Conservation (phyloP, 2,329 filamentous ascomycete genomes). For the Scedosporium dehoogii region DNA sequence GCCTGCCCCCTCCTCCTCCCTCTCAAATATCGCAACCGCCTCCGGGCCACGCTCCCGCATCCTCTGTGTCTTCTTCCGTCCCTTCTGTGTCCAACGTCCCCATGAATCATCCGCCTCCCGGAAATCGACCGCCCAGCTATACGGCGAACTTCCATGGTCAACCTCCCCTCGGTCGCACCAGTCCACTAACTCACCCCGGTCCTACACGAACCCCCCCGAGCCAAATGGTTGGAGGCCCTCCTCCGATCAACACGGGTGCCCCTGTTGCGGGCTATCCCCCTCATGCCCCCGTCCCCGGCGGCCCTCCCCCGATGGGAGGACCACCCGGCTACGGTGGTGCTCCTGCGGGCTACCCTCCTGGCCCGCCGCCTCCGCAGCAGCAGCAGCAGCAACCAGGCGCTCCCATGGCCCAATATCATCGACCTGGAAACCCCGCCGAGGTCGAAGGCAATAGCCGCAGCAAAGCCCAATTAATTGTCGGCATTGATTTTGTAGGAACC, state of each 20-base stretch:
- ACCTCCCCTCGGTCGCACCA: slow-evolving; percentile 43
- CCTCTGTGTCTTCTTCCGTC: slow-evolving; percentile 35
- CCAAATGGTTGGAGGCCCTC: slow-evolving; percentile 54
- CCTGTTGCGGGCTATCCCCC: slow-evolving; percentile 36
- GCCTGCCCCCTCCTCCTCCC: slow-evolving; percentile 9
- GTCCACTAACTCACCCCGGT: slow-evolving; percentile 36
- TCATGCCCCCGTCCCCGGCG: slow-evolving; percentile 18
- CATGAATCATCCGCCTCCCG: slow-evolving; percentile 54
- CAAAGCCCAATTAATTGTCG: slow-evolving; percentile 95
- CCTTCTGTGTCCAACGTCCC: slow-evolving; percentile 37
- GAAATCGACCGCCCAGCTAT: slow-evolving; percentile 56
- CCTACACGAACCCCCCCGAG: slow-evolving; percentile 45
- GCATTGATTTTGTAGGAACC: slow-evolving; percentile 84
- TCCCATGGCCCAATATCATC: slow-evolving; percentile 17
- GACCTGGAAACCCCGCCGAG: slow-evolving; percentile 49
- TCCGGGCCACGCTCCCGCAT: slow-evolving; percentile 24
- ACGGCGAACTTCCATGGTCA: slow-evolving; percentile 43
- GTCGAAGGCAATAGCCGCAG: slow-evolving; percentile 81
- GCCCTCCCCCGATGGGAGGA: slow-evolving; percentile 21
- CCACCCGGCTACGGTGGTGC: slow-evolving; percentile 32
- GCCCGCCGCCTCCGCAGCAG: slow-evolving; percentile 21
- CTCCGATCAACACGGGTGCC: slow-evolving; percentile 57
- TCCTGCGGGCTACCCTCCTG: slow-evolving; percentile 25
- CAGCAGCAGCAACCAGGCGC: slow-evolving; percentile 8
- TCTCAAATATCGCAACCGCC: slow-evolving; percentile 34